phyloP scores from a whole-genome alignment of 179 eudicot genomes.

The Silene coronaria region DNA sequence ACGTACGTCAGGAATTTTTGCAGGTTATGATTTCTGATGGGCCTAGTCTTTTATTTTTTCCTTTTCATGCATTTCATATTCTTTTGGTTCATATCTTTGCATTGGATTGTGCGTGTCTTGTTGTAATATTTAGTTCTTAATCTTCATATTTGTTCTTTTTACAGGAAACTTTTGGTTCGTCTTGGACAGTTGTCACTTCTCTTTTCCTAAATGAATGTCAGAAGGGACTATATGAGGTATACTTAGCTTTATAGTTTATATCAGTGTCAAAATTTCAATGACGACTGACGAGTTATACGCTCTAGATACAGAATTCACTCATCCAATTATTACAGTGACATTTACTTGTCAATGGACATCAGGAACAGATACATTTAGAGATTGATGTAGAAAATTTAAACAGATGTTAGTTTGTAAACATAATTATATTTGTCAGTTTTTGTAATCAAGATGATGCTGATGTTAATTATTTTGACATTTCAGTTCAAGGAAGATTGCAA shows the following conservation, averaged over 20 bases:
- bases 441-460: not conserved
- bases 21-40: slow-evolving; percentile 38
- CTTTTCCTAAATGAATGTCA: slow-evolving; percentile 62
- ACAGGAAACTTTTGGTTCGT: slow-evolving; percentile 85
- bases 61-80: not conserved
- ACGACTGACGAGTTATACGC: not conserved
- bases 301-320: not conserved
- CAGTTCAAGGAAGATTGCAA: slow-evolving; percentile 95
- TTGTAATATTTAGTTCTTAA: not conserved
- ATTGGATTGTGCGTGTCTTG: not conserved
- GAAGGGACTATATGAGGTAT: slow-evolving; percentile 72
- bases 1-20: slow-evolving; percentile 57
- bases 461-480: slow-evolving; percentile 7
- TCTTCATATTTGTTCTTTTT: slow-evolving; percentile 13
- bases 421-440: too few species aligned
- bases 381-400: not conserved
- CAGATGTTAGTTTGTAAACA: too few species aligned
- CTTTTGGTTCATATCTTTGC: not conserved
- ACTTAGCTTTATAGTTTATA: not conserved
- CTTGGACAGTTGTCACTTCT: slow-evolving; percentile 69
- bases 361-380: not conserved
- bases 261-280: not conserved
- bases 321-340: not conserved
- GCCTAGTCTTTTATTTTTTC: slow-evolving; percentile 1
- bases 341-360: not conserved